A percentile compares a stretch with the other conserved stretches of the same genome.
These are phyloP conservation scores for Clitopilus passeckerianus DNA, from an alignment of 768 basidiomycete species.

Conservation along the genomic window DNA sequence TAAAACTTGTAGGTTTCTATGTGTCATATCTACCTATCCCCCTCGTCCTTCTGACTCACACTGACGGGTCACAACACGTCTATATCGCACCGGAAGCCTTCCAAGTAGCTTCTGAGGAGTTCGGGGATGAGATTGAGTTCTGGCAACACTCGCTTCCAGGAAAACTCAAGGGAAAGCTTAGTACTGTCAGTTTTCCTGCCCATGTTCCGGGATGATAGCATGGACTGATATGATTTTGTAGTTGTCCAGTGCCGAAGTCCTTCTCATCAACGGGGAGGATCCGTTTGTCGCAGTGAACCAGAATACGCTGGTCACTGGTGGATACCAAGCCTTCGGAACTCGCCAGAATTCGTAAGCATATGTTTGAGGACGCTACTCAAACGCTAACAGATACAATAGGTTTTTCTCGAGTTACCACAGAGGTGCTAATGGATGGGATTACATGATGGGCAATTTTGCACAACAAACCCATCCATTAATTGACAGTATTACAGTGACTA, in stretches of 20 bases:
- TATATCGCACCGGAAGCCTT: constrained; percentile 54
- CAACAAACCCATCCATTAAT: constrained; percentile 45
- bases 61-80: constrained; percentile 40
- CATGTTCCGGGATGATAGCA: not conserved
- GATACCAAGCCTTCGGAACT: constrained; percentile 49
- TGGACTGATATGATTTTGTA: constrained; percentile 6
- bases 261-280: constrained; percentile 45
- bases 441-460: constrained; percentile 51
- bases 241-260: constrained; percentile 49
- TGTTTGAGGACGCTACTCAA: not conserved
- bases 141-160: constrained; percentile 52
- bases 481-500: constrained; percentile 42
- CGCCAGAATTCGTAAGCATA: constrained; percentile 38
- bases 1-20: constrained; percentile 27
- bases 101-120: constrained; percentile 42
- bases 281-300: constrained; percentile 48
- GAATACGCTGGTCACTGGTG: constrained; percentile 46
- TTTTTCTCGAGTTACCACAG: constrained; percentile 42
- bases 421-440: constrained; percentile 34
- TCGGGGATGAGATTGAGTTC: constrained; percentile 43
- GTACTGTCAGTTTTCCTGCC: constrained; percentile 25
- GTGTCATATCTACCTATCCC: constrained; percentile 46
- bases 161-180: constrained; percentile 39
- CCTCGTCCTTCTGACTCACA: constrained; percentile 40
- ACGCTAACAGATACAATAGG: constrained; percentile 15